These are phyloP conservation scores for Teunomyces atbi DNA, from an alignment of 805 yeast genomes.

Conservation along the genomic window DNA sequence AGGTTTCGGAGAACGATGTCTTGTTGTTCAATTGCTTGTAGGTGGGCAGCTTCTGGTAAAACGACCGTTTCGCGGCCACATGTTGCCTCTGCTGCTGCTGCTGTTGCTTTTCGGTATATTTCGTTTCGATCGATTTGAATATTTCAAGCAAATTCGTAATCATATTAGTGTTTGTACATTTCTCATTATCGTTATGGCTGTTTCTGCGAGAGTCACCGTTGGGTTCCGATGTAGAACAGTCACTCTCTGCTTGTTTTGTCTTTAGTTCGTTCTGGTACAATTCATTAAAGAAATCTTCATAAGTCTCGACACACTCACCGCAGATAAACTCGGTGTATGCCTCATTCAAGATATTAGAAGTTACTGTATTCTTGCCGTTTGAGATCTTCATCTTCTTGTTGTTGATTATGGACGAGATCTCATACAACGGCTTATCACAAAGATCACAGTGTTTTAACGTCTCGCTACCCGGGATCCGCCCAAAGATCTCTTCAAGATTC, in stretches of 20 bases:
- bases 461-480: slow-evolving; percentile 38
- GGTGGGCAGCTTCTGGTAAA: slow-evolving; percentile 10
- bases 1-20: slow-evolving; percentile 18
- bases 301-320: slow-evolving; percentile 56
- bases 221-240: no score
- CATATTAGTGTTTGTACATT: slow-evolving; percentile 1
- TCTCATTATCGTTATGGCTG: background rate
- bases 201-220: no score
- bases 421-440: slow-evolving; percentile 69
- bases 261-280: slow-evolving; percentile 10
- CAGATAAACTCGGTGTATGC: slow-evolving; percentile 58
- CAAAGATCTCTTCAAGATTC: slow-evolving; percentile 36
- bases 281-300: slow-evolving; percentile 49
- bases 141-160: slow-evolving; percentile 16
- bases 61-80: slow-evolving; percentile 9
- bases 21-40: slow-evolving; percentile 11
- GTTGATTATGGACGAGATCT: slow-evolving; percentile 45
- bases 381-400: slow-evolving; percentile 14
- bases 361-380: background rate
- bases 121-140: slow-evolving; percentile 17
- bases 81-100: background rate
- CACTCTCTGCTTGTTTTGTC: no score
- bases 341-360: slow-evolving; percentile 15
- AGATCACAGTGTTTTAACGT: slow-evolving; percentile 56
- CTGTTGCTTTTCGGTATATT: slow-evolving; percentile 15